A percentile compares a stretch with the other conserved stretches of the same genome.
Evolutionary conservation across 495 filamentous ascomycete species (phyloP).

Genomic region (Podospora anserina): DNA sequence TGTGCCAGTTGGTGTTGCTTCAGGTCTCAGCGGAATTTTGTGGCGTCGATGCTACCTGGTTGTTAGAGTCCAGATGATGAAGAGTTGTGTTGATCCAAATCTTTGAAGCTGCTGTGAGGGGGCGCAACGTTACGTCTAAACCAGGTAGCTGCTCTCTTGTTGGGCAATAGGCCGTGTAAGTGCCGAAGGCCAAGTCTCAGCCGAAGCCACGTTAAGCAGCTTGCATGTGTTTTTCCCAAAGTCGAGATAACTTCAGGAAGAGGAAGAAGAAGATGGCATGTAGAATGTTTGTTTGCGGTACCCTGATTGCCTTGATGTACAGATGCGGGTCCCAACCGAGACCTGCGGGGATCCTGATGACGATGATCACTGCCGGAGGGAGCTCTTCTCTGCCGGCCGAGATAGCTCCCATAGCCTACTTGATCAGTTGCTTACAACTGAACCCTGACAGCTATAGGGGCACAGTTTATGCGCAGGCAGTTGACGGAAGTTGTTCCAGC

Average conservation of each 20-base stretch:
- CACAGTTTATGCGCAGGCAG: too few species aligned
- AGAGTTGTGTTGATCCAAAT: slow-evolving; percentile 16
- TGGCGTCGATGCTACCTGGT: neutral
- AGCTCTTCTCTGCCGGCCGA: neutral
- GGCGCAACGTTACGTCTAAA: slow-evolving; percentile 34
- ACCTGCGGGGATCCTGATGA: neutral
- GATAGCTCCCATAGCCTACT: neutral
- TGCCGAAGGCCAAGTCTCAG: slow-evolving; percentile 1
- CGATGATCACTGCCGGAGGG: neutral
- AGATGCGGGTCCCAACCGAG: neutral
- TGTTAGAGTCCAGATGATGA: neutral
- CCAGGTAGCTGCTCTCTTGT: neutral
- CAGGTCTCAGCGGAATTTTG: neutral
- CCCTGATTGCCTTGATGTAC: neutral
- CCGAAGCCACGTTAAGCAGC: neutral
- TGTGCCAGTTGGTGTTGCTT: neutral
- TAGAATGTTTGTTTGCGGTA: neutral
- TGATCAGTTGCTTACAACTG: too few species aligned
- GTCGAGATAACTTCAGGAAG: neutral
- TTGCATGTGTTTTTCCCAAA: neutral
- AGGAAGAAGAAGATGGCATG: neutral
- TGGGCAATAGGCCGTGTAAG: neutral
- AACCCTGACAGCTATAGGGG: too few species aligned
- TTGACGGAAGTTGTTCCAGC: too few species aligned
- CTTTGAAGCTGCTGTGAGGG: slow-evolving; percentile 2